Evolutionary conservation across 352 stramenopile genomes (phyloP).

Genomic region (Phytopythium chamaehyphon): DNA sequence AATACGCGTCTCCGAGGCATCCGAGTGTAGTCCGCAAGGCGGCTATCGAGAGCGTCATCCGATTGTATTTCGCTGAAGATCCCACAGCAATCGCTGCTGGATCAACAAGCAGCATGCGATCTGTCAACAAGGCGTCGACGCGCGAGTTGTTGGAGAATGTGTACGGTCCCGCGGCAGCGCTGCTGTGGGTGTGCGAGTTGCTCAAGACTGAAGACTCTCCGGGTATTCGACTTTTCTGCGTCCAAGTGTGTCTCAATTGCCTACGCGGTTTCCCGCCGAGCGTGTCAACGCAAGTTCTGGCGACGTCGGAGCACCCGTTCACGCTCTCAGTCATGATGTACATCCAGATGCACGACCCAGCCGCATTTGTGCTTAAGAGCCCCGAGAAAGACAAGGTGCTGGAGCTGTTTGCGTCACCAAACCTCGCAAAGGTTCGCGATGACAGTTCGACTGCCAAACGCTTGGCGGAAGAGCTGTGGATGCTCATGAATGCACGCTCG

Average conservation of each 20-base stretch:
- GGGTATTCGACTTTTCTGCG: slow-evolving; percentile 65
- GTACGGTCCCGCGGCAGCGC: slow-evolving; percentile 60
- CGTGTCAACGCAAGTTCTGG: slow-evolving; percentile 68
- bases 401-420: slow-evolving; percentile 55
- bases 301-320: slow-evolving; percentile 81
- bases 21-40: slow-evolving; percentile 73
- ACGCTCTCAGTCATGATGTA: slow-evolving; percentile 64
- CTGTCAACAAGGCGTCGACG: slow-evolving; percentile 8
- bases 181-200: slow-evolving; percentile 66
- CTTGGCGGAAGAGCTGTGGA: slow-evolving; percentile 67
- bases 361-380: slow-evolving; percentile 69
- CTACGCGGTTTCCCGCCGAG: slow-evolving; percentile 70
- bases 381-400: slow-evolving; percentile 71
- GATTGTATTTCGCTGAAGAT: slow-evolving; percentile 82
- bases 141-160: slow-evolving; percentile 39
- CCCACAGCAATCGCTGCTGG: slow-evolving; percentile 15
- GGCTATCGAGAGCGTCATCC: slow-evolving; percentile 81
- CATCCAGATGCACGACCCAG: slow-evolving; percentile 79
- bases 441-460: slow-evolving; percentile 69
- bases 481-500: slow-evolving; percentile 61
- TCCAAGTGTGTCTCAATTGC: slow-evolving; percentile 81
- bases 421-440: slow-evolving; percentile 59
- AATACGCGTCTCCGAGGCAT: slow-evolving; percentile 71
- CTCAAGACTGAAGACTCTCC: slow-evolving; percentile 64
- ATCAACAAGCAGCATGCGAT: slow-evolving; percentile 13